phyloP scores from a whole-genome alignment of 352 stramenopile species.

The Pseudoperonospora humuli region DNA sequence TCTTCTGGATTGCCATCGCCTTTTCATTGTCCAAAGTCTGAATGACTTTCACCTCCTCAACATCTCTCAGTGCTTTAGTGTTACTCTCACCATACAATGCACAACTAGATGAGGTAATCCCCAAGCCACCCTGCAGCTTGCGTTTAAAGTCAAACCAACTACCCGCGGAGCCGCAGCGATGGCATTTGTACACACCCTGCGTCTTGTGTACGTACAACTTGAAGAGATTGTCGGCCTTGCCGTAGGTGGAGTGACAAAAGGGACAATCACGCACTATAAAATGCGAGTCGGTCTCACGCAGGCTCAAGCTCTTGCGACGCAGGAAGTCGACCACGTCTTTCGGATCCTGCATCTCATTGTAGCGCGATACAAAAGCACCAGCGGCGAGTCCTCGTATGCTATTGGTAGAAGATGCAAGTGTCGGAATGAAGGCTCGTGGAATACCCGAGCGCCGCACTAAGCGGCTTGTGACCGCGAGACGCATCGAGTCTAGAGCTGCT shows the following conservation, averaged over 20 bases:
- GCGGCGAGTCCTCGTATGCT: slow-evolving; percentile 16
- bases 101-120: slow-evolving; percentile 31
- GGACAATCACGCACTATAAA: slow-evolving; percentile 78
- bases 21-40: slow-evolving; percentile 77
- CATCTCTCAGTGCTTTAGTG: slow-evolving; percentile 1
- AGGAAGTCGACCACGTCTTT: slow-evolving; percentile 63
- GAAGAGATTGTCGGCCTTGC: slow-evolving; percentile 83
- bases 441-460: slow-evolving; percentile 2
- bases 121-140: slow-evolving; percentile 59
- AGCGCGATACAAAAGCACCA: slow-evolving; percentile 69
- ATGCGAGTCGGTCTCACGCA: slow-evolving; percentile 69
- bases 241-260: slow-evolving; percentile 80
- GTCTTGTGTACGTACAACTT: slow-evolving; percentile 88
- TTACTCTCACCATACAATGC: slow-evolving; percentile 29
- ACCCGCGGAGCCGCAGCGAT: slow-evolving; percentile 77
- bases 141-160: slow-evolving; percentile 89
- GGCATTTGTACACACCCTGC: slow-evolving; percentile 86
- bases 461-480: slow-evolving; percentile 7
- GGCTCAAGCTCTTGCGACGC: slow-evolving; percentile 54
- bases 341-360: slow-evolving; percentile 64
- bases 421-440: not conserved
- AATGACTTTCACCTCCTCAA: slow-evolving; percentile 52
- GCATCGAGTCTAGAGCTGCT: not conserved
- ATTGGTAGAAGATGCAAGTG: not conserved
- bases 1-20: slow-evolving; percentile 78